A percentile compares a stretch with the other conserved stretches of the same genome.
Conservation (phyloP, 805 yeast genomes). For the Lipomyces starkeyi region DNA sequence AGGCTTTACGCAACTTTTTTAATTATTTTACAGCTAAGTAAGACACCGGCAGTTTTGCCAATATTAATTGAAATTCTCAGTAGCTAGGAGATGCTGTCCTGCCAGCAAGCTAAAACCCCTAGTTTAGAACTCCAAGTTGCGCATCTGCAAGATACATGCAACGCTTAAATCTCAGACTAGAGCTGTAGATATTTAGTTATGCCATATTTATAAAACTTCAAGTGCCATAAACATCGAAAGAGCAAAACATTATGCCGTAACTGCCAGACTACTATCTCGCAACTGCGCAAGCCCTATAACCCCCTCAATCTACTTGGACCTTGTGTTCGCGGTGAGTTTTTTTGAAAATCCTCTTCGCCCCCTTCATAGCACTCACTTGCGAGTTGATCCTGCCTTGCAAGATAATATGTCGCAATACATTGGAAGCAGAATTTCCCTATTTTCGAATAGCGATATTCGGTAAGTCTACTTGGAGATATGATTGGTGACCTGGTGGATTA, state of each 20-base stretch:
- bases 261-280: not conserved
- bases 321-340: not conserved
- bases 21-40: not conserved
- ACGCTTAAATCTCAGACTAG: not conserved
- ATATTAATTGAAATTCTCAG: not conserved
- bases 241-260: not conserved
- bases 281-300: no score
- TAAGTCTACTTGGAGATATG: conserved; percentile 41
- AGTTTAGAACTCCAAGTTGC: not conserved
- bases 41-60: not conserved
- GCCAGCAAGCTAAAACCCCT: not conserved
- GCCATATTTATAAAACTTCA: not conserved
- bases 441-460: conserved; percentile 76
- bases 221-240: not conserved
- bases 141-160: not conserved
- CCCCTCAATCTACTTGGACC: no score
- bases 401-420: conserved; percentile 82
- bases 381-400: conserved; percentile 2
- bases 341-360: not conserved
- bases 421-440: conserved; percentile 84
- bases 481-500: not conserved
- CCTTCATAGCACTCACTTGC: not conserved
- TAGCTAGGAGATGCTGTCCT: not conserved
- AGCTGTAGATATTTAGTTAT: not conserved
- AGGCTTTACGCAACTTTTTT: not conserved